Percentiles rank a stretch among this genome's conserved stretches.
phyloP scores from a whole-genome alignment of 2,329 filamentous ascomycete species.

The Ambrosiella beaveri region DNA sequence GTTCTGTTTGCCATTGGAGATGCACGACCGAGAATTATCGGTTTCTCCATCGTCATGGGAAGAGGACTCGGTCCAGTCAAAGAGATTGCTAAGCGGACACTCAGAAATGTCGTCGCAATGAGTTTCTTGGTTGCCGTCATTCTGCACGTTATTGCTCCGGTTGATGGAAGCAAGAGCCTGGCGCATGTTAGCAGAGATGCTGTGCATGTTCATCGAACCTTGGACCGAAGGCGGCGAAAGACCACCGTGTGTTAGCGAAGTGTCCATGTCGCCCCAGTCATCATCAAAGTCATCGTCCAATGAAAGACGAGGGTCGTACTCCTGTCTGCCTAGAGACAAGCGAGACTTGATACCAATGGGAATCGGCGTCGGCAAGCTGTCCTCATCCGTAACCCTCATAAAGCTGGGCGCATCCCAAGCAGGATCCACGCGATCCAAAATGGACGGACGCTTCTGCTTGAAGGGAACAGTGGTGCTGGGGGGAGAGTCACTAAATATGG shows the following conservation, averaged over 20 bases:
- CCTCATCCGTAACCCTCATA: constrained; percentile 41
- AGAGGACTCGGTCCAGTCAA: constrained; percentile 60
- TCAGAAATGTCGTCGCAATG: constrained; percentile 20
- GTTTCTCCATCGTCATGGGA: constrained; percentile 42
- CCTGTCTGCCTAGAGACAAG: constrained; percentile 2
- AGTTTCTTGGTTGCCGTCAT: constrained; percentile 15
- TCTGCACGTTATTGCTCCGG: constrained; percentile 22
- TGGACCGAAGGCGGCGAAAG: constrained; percentile 37
- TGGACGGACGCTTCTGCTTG: constrained; percentile 10
- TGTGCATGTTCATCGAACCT: constrained; percentile 34
- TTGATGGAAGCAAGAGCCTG: constrained; percentile 36
- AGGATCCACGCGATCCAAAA: constrained; percentile 9
- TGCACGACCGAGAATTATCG: constrained; percentile 48
- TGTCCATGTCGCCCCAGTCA: constrained; percentile 38
- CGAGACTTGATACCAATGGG: constrained; percentile 11
- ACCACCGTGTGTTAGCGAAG: constrained; percentile 32
- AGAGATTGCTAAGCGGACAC: constrained; percentile 49
- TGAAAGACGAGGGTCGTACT: constrained; percentile 26
- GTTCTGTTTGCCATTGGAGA: constrained; percentile 61
- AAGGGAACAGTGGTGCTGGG: constrained; percentile 37
- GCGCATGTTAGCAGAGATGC: constrained; percentile 35
- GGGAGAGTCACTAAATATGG: constrained; percentile 66
- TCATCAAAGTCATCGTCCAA: constrained; percentile 47
- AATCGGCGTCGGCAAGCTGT: constrained; percentile 33
- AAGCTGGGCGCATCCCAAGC: constrained; percentile 13